phyloP scores from a whole-genome alignment of 163 green algal genomes.

The Scenedesmus sp. region DNA sequence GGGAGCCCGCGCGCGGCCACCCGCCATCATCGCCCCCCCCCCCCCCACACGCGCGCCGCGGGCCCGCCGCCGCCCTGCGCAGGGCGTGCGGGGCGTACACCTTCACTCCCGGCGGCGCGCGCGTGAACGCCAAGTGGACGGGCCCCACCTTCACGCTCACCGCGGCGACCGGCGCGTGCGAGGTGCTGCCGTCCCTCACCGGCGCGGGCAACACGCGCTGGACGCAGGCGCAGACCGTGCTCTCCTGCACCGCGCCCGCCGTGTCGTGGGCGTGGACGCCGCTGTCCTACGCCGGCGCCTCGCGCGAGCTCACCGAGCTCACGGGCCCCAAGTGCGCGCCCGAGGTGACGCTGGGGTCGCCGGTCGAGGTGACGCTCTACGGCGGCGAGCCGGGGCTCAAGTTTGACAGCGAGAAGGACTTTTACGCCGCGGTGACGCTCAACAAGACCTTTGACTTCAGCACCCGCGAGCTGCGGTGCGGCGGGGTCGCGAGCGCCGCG shows the following conservation, averaged over 20 bases:
- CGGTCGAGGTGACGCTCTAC: conserved; percentile 4
- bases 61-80: too few species aligned
- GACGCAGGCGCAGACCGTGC: conserved; percentile 9
- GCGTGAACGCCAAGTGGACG: conserved; percentile 19
- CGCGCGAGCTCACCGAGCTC: background rate
- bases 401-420: conserved; percentile 32
- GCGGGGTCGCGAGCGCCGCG: background rate
- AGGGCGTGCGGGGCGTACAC: conserved; percentile 33
- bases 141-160: conserved; percentile 18
- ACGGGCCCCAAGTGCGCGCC: conserved; percentile 13
- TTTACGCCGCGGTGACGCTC: conserved; percentile 26
- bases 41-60: too few species aligned
- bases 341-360: conserved; percentile 15
- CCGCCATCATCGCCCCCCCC: too few species aligned
- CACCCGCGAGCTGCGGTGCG: conserved; percentile 2
- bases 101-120: conserved; percentile 31
- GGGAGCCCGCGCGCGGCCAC: background rate
- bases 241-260: conserved; percentile 10
- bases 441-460: conserved; percentile 40
- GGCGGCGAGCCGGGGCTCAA: conserved; percentile 8
- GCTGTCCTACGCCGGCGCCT: conserved; percentile 4
- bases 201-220: conserved; percentile 25
- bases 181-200: background rate
- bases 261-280: conserved; percentile 7
- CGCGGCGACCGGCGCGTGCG: conserved; percentile 19